A percentile compares a stretch with the other conserved stretches of the same genome.
Conservation (phyloP, 257 asterid species). For the Penstemon barbatus region DNA sequence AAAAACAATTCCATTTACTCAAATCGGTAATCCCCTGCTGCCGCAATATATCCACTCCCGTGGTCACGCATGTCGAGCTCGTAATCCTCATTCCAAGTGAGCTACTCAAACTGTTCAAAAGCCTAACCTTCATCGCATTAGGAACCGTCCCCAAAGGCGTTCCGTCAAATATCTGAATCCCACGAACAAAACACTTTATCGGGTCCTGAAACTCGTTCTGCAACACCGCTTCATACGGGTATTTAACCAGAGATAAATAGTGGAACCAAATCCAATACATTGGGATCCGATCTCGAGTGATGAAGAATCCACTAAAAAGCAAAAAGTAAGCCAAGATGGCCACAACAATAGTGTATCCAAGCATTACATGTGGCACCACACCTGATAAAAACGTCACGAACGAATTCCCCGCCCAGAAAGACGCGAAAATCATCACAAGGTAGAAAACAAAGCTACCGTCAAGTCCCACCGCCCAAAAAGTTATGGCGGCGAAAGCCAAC, state of each 20-base stretch:
- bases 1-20: constrained; percentile 61
- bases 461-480: constrained; percentile 76
- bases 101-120: constrained; percentile 55
- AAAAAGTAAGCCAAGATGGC: constrained; percentile 71
- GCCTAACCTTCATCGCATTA: constrained; percentile 43
- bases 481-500: constrained; percentile 53
- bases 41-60: constrained; percentile 70
- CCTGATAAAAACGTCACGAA: constrained; percentile 78
- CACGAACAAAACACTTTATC: constrained; percentile 58
- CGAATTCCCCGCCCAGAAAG: constrained; percentile 85
- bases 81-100: constrained; percentile 60
- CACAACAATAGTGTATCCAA: constrained; percentile 74
- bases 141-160: constrained; percentile 62
- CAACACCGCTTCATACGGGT: constrained; percentile 77
- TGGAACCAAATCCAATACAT: constrained; percentile 91
- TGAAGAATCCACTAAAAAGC: constrained; percentile 81
- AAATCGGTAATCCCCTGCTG: constrained; percentile 76
- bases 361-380: constrained; percentile 76
- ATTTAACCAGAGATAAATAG: constrained; percentile 67
- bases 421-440: constrained; percentile 51
- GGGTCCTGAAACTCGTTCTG: constrained; percentile 69
- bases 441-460: constrained; percentile 72
- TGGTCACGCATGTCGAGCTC: constrained; percentile 64
- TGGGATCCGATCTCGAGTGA: constrained; percentile 71
- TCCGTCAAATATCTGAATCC: constrained; percentile 68